Percentiles rank a stretch among this genome's conserved stretches.
Conservation (phyloP, 169 alveolate genomes). For the Plasmodium gallinaceum region DNA sequence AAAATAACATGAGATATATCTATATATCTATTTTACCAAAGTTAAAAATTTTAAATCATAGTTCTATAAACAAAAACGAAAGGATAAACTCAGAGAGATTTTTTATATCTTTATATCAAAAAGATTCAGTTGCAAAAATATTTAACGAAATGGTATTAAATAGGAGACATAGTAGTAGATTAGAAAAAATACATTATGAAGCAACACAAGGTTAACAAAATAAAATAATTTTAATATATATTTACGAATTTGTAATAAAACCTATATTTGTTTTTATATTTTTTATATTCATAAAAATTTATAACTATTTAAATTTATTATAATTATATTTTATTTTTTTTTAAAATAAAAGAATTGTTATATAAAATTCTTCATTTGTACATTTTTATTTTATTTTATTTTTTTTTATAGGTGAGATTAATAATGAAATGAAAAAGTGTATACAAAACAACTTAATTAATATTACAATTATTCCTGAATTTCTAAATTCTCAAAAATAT, state of each 20-base stretch:
- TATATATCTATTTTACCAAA: constrained; percentile 61
- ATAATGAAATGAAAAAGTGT: constrained; percentile 18
- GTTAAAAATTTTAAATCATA: constrained; percentile 44
- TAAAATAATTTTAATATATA: not conserved
- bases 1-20: constrained; percentile 53
- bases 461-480: constrained; percentile 72
- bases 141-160: constrained; percentile 47
- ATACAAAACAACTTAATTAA: constrained; percentile 59
- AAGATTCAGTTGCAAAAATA: constrained; percentile 34
- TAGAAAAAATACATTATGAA: constrained; percentile 54
- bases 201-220: constrained; percentile 25
- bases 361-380: not conserved
- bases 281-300: not conserved
- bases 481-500: constrained; percentile 51
- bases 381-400: not conserved
- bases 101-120: constrained; percentile 60
- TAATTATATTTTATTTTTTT: too few species aligned
- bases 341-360: not conserved
- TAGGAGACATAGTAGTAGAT: constrained; percentile 44
- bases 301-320: not conserved
- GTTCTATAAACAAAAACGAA: constrained; percentile 46
- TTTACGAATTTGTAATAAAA: not conserved
- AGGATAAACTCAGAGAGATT: constrained; percentile 70
- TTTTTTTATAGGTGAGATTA: constrained; percentile 17
- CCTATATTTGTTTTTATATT: not conserved